A percentile compares a stretch with the other conserved stretches of the same genome.
These are phyloP conservation scores for Trichosporon coremiiforme DNA, from an alignment of 1,284 basidiomycete species.

Conservation along the genomic window DNA sequence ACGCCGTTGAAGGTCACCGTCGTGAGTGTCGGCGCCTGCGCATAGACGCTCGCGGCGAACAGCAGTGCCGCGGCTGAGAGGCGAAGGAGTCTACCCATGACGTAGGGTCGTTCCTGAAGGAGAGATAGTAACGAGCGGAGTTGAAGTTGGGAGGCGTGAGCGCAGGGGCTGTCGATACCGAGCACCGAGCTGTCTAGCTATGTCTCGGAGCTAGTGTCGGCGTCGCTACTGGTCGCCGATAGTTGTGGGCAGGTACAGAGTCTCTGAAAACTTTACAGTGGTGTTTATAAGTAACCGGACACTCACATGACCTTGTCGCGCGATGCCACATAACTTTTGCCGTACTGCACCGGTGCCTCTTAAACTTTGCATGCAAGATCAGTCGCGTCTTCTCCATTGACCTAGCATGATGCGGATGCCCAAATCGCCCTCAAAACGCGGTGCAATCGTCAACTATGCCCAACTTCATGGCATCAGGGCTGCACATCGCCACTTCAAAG, in stretches of 20 bases:
- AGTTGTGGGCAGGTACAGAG: neutral
- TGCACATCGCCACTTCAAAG: too few relatives aligned
- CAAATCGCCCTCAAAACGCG: too few relatives aligned
- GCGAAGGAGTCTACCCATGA: neutral
- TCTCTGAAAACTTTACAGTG: neutral
- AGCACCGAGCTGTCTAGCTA: neutral
- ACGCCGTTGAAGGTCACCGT: neutral
- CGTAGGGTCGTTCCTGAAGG: neutral
- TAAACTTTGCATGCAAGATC: too few relatives aligned
- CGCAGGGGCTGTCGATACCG: neutral
- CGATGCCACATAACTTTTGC: too few relatives aligned
- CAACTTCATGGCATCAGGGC: too few relatives aligned
- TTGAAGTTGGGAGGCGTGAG: neutral
- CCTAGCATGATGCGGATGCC: too few relatives aligned
- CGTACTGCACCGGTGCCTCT: too few relatives aligned
- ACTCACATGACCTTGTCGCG: too few relatives aligned
- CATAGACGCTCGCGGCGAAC: neutral
- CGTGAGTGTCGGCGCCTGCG: neutral
- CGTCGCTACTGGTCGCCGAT: neutral
- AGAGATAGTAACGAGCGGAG: neutral
- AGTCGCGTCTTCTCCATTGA: too few relatives aligned
- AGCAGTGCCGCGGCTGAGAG: neutral
- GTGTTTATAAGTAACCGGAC: too few relatives aligned
- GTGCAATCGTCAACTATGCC: too few relatives aligned
- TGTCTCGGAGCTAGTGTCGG: neutral